Base-by-base conservation (phyloP, 2,329 filamentous ascomycete species). In the Aspergillus clavatus region DNA sequence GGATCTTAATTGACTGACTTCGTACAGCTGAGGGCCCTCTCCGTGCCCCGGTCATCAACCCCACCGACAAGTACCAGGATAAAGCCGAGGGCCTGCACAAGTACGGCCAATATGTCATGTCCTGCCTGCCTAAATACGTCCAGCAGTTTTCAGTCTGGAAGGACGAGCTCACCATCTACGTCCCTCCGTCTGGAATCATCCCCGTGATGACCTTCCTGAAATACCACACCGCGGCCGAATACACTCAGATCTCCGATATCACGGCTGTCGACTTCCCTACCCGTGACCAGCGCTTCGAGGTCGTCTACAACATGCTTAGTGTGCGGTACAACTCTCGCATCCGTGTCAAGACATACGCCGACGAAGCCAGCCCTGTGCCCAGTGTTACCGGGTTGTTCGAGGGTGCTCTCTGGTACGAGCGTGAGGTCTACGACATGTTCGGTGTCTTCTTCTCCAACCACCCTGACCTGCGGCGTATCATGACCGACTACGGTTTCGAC, bases 101-200 rank as follows among this genome's bases (percentile, higher is more conserved):
- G 63, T 98, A 98, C 67, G 93, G 93, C 62, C 83, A 94, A 65
- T 98, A 95, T 80, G 75, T 98, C 63, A 91, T 98, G 82, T 90
- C 89, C 57, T 95, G 88, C 71, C 73, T 98, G 64, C 94, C 93
- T 61, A 97, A 96, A 78, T 96, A 95, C 73, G 82, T 98, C 61
- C 94, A 98, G 76, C 93, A 98, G 74, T 97, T 97, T 76, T 95
- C 90, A 10, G 91, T 98, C 45, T 98, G 93, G 93, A 98, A 98
- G 76, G 93, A 98, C 67, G 93, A 98, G 73, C 82, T 98, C 66
- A 89, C 86, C 59, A 88, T 96, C 68, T 91, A 94, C 72, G 93
- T 97, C 63, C 78, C 88, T 38, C 93, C 93, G 1, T 74, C 86
- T 28, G 93, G 89, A 57, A 83, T 97, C 59, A 81, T 96, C 57